A percentile compares a stretch with the other conserved stretches of the same genome.
These are phyloP conservation scores for Alternaria burnsii DNA, from an alignment of 2,329 filamentous ascomycete species.

Conservation along the genomic window DNA sequence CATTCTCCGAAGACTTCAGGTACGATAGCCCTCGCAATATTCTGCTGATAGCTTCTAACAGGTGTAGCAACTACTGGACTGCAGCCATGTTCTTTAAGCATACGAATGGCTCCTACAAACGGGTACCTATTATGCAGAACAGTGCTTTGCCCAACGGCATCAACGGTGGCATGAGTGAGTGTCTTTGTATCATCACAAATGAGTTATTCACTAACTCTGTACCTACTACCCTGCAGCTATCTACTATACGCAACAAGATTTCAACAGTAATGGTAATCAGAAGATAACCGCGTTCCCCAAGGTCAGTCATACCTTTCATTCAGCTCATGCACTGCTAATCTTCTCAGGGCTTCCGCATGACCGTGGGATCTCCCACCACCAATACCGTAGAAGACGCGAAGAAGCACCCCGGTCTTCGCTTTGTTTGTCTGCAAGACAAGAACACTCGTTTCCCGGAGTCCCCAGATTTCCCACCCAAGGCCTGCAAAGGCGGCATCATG, in stretches of 20 bases:
- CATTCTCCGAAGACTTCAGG: slow-evolving; percentile 31
- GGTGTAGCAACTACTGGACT: slow-evolving; percentile 40
- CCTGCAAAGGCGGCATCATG: slow-evolving; percentile 16
- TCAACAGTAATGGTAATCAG: slow-evolving; percentile 39
- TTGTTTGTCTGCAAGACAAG: slow-evolving; percentile 25
- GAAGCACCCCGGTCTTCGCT: slow-evolving; percentile 6
- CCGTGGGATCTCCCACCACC: slow-evolving; percentile 42
- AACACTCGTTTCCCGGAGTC: slow-evolving; percentile 30
- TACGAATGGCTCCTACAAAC: slow-evolving; percentile 40
- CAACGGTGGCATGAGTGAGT: slow-evolving; percentile 42
- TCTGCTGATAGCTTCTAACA: background rate
- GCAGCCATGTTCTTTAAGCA: slow-evolving; percentile 42
- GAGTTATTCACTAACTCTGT: background rate
- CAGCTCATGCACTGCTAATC: background rate
- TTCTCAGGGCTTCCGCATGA: slow-evolving; percentile 44
- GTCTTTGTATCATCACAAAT: background rate
- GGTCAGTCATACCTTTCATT: slow-evolving; percentile 19
- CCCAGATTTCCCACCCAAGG: slow-evolving; percentile 15
- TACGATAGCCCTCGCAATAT: background rate
- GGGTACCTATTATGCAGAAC: slow-evolving; percentile 33
- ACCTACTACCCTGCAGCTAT: slow-evolving; percentile 15
- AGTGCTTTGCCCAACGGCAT: slow-evolving; percentile 23
- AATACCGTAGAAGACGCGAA: slow-evolving; percentile 16
- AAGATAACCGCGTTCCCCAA: slow-evolving; percentile 37
- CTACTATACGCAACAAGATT: slow-evolving; percentile 48